Conservation (phyloP, 306 rosid genomes). For the Rubus parviflorus region DNA sequence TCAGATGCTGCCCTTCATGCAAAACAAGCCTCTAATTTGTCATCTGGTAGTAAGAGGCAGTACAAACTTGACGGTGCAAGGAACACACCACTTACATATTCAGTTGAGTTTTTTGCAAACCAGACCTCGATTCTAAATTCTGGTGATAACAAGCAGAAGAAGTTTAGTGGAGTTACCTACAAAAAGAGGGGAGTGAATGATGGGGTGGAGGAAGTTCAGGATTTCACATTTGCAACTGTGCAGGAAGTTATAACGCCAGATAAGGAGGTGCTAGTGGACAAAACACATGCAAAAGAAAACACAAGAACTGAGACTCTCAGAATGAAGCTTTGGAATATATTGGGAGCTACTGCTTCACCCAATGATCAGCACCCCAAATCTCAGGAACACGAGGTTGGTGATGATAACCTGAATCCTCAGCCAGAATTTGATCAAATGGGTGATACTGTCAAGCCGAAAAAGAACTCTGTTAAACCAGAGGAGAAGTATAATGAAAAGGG, state of each 20-base stretch:
- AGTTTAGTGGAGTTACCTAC: constrained; percentile 39
- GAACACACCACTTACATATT: constrained; percentile 36
- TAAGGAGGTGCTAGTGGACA: constrained; percentile 37
- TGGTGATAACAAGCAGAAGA: constrained; percentile 41
- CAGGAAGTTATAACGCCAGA: constrained; percentile 39
- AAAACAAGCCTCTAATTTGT: constrained; percentile 39
- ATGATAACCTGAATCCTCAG: constrained; percentile 36
- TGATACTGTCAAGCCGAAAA: constrained; percentile 37
- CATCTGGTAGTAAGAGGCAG: constrained; percentile 39
- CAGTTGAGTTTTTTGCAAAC: constrained; percentile 39
- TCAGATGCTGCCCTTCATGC: constrained; percentile 44
- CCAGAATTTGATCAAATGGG: constrained; percentile 42
- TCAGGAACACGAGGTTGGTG: constrained; percentile 36
- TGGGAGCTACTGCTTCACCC: constrained; percentile 66
- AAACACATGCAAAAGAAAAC: constrained; percentile 47
- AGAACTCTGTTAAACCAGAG: constrained; percentile 51
- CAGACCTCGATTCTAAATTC: constrained; percentile 42
- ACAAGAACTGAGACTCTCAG: constrained; percentile 65
- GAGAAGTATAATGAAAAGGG: constrained; percentile 41
- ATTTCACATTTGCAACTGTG: constrained; percentile 48
- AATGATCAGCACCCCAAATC: constrained; percentile 44
- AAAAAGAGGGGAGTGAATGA: constrained; percentile 50
- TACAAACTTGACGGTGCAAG: constrained; percentile 39
- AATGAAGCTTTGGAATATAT: constrained; percentile 80
- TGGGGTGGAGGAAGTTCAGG: constrained; percentile 40